Percentiles rank a stretch among this genome's conserved stretches.
Conservation (phyloP, 768 basidiomycete species). For the Psilocybe sp. region DNA sequence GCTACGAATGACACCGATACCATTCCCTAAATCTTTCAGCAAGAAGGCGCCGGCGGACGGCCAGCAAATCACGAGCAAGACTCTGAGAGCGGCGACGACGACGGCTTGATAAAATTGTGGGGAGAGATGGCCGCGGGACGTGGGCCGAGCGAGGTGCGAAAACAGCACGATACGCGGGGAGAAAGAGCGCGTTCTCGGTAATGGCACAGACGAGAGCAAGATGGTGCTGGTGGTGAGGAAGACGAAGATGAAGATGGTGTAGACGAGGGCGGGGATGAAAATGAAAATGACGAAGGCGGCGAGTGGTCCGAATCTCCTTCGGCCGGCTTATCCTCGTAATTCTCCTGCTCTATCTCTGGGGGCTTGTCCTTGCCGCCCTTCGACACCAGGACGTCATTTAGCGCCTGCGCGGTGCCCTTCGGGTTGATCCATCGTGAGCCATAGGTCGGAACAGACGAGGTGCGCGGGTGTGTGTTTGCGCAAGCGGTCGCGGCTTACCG, state of each 20-base stretch:
- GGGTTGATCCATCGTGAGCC: conserved; percentile 6
- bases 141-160: conserved; percentile 91
- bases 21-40: conserved; percentile 88
- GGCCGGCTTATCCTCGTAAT: no score
- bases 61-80: conserved; percentile 94
- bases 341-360: neutral
- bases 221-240: conserved; percentile 1
- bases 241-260: conserved; percentile 15
- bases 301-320: conserved; percentile 7
- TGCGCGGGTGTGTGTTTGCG: no score
- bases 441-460: no score
- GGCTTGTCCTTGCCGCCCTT: neutral
- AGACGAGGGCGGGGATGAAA: conserved; percentile 14
- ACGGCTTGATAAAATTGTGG: conserved; percentile 99
- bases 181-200: conserved; percentile 48
- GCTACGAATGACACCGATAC: conserved; percentile 89
- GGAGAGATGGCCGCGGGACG: conserved; percentile 92
- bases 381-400: neutral
- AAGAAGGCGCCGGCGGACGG: conserved; percentile 96
- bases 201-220: conserved; percentile 20
- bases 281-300: conserved; percentile 5
- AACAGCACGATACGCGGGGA: conserved; percentile 88
- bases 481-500: no score
- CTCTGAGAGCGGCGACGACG: conserved; percentile 89
- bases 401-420: conserved; percentile 5